phyloP scores from a whole-genome alignment of 331 rosid species.

The Pyrus hybrid region DNA sequence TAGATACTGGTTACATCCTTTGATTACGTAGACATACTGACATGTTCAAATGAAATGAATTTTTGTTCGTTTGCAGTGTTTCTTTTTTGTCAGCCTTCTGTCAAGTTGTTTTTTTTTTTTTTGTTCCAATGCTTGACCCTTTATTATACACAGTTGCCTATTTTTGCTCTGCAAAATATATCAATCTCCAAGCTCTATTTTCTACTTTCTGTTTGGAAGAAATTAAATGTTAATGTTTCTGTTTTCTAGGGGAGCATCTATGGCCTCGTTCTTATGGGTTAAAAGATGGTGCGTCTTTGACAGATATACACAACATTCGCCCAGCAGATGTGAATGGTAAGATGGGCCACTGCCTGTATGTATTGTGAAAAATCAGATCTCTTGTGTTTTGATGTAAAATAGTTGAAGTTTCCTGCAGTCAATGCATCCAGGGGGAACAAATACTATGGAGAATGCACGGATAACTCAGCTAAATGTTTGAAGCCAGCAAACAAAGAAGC shows the following conservation, averaged over 20 bases:
- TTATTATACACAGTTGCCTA: neutral
- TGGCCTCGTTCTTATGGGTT: slow-evolving; percentile 84
- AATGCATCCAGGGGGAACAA: slow-evolving; percentile 74
- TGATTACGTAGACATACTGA: neutral
- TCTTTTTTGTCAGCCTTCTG: neutral
- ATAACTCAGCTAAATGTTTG: slow-evolving; percentile 36
- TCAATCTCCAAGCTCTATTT: neutral
- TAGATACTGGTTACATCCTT: neutral
- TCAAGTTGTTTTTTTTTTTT: neutral
- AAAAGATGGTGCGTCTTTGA: slow-evolving; percentile 42
- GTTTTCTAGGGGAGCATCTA: slow-evolving; percentile 62
- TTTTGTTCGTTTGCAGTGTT: neutral
- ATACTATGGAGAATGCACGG: slow-evolving; percentile 61
- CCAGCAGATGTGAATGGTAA: slow-evolving; percentile 72
- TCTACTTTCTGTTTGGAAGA: neutral
- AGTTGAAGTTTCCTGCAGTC: slow-evolving; percentile 30
- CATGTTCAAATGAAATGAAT: neutral
- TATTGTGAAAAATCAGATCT: neutral
- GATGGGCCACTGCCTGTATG: neutral
- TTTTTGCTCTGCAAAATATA: neutral
- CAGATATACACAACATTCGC: slow-evolving; percentile 68
- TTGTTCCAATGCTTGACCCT: too few relatives aligned
- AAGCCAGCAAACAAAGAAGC: slow-evolving; percentile 78
- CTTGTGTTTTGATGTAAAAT: slow-evolving; percentile 16
- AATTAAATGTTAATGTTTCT: neutral